Evolutionary conservation across 2,329 filamentous ascomycete genomes (phyloP).

Genomic region (Aaosphaeria pasadenensis): DNA sequence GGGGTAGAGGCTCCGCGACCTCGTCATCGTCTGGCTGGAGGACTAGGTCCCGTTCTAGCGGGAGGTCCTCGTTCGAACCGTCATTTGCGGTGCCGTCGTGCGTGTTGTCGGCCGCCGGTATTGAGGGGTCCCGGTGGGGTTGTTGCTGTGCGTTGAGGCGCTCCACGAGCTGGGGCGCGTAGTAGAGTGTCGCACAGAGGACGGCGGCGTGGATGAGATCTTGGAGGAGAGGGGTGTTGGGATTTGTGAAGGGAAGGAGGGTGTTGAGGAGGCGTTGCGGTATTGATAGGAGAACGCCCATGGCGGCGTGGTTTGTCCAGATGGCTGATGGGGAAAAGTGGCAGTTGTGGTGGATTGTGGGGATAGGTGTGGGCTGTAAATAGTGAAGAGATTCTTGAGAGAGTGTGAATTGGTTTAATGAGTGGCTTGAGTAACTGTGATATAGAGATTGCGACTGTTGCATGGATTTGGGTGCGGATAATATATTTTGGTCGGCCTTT

Average conservation of each 20-base stretch:
- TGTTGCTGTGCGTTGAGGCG: slow-evolving; percentile 25
- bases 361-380: too few species aligned
- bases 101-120: not conserved
- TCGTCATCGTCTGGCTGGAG: slow-evolving; percentile 20
- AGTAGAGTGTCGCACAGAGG: slow-evolving; percentile 46
- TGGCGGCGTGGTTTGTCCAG: slow-evolving; percentile 7
- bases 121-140: slow-evolving; percentile 4
- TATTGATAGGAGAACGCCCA: slow-evolving; percentile 28
- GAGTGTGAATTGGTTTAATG: too few species aligned
- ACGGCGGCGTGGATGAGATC: slow-evolving; percentile 46
- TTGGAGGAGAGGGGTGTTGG: slow-evolving; percentile 45
- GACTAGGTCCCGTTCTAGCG: slow-evolving; percentile 22
- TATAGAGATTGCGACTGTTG: too few species aligned
- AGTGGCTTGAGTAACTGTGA: too few species aligned
- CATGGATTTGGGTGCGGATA: too few species aligned
- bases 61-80: slow-evolving; percentile 11
- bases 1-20: slow-evolving; percentile 16
- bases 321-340: not conserved
- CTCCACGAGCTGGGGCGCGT: slow-evolving; percentile 45
- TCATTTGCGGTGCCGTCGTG: not conserved
- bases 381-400: too few species aligned
- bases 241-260: slow-evolving; percentile 48
- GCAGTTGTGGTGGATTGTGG: too few species aligned
- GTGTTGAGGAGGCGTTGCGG: slow-evolving; percentile 37
- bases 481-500: too few species aligned